Evolutionary conservation across 805 yeast genomes (phyloP), one percentile per base, ranked within the genome.

Genomic region (Yamadazyma tumulicola): DNA sequence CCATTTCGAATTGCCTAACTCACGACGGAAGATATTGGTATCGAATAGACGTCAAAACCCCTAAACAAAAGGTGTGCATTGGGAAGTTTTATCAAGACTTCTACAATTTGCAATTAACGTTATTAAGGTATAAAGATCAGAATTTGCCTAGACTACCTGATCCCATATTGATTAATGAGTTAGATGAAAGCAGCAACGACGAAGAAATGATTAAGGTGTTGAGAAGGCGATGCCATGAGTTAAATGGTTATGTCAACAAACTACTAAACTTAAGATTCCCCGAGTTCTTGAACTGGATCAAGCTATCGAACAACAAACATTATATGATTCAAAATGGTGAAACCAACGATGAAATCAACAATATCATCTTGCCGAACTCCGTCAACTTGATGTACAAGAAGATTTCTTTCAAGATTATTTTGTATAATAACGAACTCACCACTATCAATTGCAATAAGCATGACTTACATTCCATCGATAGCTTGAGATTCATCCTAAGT

Each of bases 31-130:
- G 61, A 17, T 51, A 54, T 34, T 64, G 69, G 64, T 65, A 64
- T 46, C 46, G 61, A 13, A 39, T 64, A 7, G 62, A 55, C 25
- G 39, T 58, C 12, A 40, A 39, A 4, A 43, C 49, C 31, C 35
- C 43, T 13, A 42, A 52, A 17, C 47, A 48, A 14, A 47, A 45
- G 15, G 39, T 37, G 2, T 20, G 52, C 26, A 31, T 62, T 15
- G 58, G 57, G 22, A 64, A 61, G 38, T 45, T 49, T 26, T 64
- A 65, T 42, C 61, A 61, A 25, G 65, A 65, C 27, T 63, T 67
- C 32, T 63, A 61, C 47, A 45, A 57, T 21, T 42, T 67, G 26
- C 69, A 64, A 36, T 15, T 46, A 6, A 19, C 32, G 1, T 37
- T 59, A 15, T 20, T 38, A 10, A 31, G 36, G 11, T 19, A 38